These are phyloP conservation scores for Capsicum chinense DNA, from an alignment of 257 asterid genomes.

Conservation along the genomic window DNA sequence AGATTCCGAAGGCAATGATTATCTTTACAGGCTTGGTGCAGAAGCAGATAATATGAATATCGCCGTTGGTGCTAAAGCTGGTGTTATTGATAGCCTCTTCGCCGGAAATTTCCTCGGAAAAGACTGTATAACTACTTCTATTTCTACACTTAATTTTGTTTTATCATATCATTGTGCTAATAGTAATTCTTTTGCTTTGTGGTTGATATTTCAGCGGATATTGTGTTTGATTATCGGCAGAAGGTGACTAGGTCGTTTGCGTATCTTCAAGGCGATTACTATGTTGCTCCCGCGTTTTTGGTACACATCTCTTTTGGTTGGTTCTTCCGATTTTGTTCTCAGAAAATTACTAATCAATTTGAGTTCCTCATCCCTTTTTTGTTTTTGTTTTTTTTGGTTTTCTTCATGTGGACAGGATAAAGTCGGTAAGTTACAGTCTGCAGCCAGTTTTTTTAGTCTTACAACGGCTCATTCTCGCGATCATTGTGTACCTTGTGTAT, in stretches of 20 bases:
- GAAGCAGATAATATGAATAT: slow-evolving; percentile 97
- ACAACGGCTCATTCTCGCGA: not conserved
- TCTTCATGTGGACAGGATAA: slow-evolving; percentile 68
- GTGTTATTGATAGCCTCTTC: slow-evolving; percentile 85
- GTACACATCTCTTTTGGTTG: slow-evolving; percentile 40
- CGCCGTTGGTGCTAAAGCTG: slow-evolving; percentile 94
- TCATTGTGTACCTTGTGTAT: not conserved
- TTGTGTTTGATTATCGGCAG: slow-evolving; percentile 94
- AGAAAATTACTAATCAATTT: not conserved
- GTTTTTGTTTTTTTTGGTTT: slow-evolving; percentile 14
- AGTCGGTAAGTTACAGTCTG: slow-evolving; percentile 72
- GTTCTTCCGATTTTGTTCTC: not conserved
- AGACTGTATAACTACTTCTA: slow-evolving; percentile 53
- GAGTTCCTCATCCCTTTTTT: not conserved
- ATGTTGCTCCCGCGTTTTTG: slow-evolving; percentile 84
- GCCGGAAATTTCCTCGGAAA: slow-evolving; percentile 94
- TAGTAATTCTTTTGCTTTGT: not conserved
- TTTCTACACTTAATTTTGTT: too few species aligned
- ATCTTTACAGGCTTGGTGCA: slow-evolving; percentile 81
- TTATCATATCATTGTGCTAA: too few species aligned
- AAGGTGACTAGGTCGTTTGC: slow-evolving; percentile 89
- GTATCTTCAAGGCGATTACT: slow-evolving; percentile 93
- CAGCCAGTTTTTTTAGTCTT: not conserved
- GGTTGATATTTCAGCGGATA: slow-evolving; percentile 63
- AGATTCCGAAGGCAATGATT: slow-evolving; percentile 87